A percentile compares a stretch with the other conserved stretches of the same genome.
Evolutionary conservation across 345 rosid species (phyloP).

Genomic region (Limnanthes douglasii): DNA sequence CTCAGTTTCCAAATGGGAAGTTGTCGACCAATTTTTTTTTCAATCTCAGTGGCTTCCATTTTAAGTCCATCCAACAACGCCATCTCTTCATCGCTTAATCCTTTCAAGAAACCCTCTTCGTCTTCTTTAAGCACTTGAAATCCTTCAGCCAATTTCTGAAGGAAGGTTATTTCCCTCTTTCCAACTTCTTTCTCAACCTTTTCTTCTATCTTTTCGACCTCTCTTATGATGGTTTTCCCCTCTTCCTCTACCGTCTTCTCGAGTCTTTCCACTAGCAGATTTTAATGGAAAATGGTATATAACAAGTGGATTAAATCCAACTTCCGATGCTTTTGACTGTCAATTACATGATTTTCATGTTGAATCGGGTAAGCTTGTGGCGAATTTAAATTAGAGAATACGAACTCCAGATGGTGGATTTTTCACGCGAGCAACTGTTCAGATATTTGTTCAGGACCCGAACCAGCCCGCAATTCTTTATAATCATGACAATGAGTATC

Average conservation of each 20-base stretch:
- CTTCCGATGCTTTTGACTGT: conserved; percentile 74
- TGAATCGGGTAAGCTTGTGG: conserved; percentile 61
- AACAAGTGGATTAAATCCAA: conserved; percentile 82
- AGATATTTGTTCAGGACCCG: conserved; percentile 72
- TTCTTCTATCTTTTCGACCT: conserved; percentile 41
- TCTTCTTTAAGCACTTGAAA: conserved; percentile 50
- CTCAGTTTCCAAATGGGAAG: conserved; percentile 63
- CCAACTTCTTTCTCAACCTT: conserved; percentile 22
- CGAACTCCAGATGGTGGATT: conserved; percentile 60
- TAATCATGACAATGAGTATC: conserved; percentile 88
- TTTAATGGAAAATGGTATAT: conserved; percentile 85
- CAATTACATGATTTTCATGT: conserved; percentile 76
- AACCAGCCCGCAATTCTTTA: conserved; percentile 54
- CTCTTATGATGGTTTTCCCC: conserved; percentile 45
- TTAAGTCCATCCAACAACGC: conserved; percentile 43
- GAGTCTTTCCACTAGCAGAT: conserved; percentile 78
- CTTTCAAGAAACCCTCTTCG: conserved; percentile 49
- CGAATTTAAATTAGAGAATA: conserved; percentile 76
- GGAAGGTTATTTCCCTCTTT: conserved; percentile 45
- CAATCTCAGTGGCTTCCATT: conserved; percentile 80
- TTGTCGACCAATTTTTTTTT: conserved; percentile 59
- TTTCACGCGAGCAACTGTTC: conserved; percentile 53
- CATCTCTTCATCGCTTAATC: conserved; percentile 66
- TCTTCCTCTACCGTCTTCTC: conserved; percentile 93
- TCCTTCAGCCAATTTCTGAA: conserved; percentile 67